These are phyloP conservation scores for Cucurbita ficifolia DNA, from an alignment of 306 rosid genomes.

Conservation along the genomic window DNA sequence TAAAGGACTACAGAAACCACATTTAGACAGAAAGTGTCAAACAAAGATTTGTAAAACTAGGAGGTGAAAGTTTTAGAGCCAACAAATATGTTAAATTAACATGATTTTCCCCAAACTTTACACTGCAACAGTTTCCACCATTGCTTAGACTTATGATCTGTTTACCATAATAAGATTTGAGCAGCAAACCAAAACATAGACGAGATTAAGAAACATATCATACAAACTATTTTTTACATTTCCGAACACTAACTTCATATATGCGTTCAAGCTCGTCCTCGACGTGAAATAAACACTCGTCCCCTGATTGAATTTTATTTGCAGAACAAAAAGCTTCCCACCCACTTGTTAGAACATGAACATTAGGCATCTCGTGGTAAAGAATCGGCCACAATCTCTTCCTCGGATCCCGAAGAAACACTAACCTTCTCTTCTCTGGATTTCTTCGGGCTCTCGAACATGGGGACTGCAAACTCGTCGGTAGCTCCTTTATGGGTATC, in stretches of 20 bases:
- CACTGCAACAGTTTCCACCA: not conserved
- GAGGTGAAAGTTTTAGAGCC: not conserved
- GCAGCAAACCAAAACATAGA: not conserved
- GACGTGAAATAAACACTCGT: conserved; percentile 23
- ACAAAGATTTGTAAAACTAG: not conserved
- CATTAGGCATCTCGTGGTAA: conserved; percentile 16
- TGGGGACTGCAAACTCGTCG: conserved; percentile 13
- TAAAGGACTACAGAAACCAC: no score
- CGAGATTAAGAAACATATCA: not conserved
- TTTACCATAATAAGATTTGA: not conserved
- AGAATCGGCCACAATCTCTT: conserved; percentile 39
- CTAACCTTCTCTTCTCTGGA: conserved; percentile 11
- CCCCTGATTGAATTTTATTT: conserved; percentile 29
- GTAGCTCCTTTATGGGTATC: conserved; percentile 30
- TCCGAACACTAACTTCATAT: conserved; percentile 7
- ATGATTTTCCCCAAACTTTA: not conserved
- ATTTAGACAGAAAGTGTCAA: no score
- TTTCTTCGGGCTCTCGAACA: not conserved
- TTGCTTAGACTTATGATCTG: not conserved
- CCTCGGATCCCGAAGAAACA: conserved; percentile 25
- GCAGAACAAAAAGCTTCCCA: conserved; percentile 35
- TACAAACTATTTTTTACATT: not conserved
- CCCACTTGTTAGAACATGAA: conserved; percentile 21
- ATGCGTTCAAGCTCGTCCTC: conserved; percentile 11
- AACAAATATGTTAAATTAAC: not conserved